Evolutionary conservation across 192 early-diverging fungal species (phyloP).

Genomic region (Coemansia aciculifera): DNA sequence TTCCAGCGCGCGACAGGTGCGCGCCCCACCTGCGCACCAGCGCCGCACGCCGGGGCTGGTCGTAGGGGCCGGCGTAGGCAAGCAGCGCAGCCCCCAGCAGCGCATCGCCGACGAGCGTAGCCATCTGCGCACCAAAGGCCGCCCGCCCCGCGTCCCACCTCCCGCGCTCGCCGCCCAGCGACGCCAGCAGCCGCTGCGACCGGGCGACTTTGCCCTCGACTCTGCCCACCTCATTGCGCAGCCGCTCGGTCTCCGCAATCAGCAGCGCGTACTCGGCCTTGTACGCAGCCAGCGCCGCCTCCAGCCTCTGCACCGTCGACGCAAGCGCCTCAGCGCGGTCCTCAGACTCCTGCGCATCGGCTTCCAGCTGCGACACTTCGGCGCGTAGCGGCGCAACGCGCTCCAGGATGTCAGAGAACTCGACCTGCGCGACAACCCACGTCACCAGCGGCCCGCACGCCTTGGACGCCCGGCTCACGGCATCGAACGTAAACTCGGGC

Average conservation of each 20-base stretch:
- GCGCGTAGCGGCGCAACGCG: conserved; percentile 91
- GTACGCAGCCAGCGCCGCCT: conserved; percentile 85
- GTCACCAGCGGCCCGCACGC: conserved; percentile 98
- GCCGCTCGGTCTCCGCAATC: conserved; percentile 85
- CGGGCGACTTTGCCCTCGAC: conserved; percentile 94
- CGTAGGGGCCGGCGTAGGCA: conserved; percentile 97
- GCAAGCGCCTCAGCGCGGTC: conserved; percentile 71
- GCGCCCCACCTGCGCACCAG: conserved; percentile 77
- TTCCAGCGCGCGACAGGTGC: conserved; percentile 53
- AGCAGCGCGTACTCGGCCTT: conserved; percentile 98
- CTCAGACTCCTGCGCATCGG: conserved; percentile 70
- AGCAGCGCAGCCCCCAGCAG: conserved; percentile 91
- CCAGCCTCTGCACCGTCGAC: conserved; percentile 79
- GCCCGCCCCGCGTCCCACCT: conserved; percentile 91
- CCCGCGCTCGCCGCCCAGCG: conserved; percentile 87
- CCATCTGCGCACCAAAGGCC: conserved; percentile 95
- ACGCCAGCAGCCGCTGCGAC: conserved; percentile 80
- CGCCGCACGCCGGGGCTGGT: conserved; percentile 89
- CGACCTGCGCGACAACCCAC: conserved; percentile 98
- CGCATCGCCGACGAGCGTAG: conserved; percentile 96
- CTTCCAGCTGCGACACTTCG: conserved; percentile 86
- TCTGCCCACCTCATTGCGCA: conserved; percentile 90
- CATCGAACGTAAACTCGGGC: conserved; percentile 90
- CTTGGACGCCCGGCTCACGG: conserved; percentile 94
- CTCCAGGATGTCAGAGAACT: conserved; percentile 90